Evolutionary conservation across 2,329 filamentous ascomycete genomes (phyloP).

Genomic region (Lachnum nothofagi): DNA sequence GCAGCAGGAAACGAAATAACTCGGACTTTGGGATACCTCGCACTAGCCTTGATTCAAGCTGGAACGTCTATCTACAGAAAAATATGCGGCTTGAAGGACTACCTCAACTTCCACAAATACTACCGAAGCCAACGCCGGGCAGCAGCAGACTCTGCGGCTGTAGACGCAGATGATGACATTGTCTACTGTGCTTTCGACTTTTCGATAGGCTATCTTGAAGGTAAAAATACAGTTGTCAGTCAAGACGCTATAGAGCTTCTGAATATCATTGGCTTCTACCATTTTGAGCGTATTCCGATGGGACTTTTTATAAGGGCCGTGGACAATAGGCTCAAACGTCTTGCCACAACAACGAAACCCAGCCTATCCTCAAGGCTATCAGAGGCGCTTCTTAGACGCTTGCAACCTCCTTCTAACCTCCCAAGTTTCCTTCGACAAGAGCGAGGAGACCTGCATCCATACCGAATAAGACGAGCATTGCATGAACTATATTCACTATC

Average conservation of each 20-base stretch:
- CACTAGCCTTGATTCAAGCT: conserved; percentile 32
- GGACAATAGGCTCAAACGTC: background rate
- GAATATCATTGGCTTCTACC: conserved; percentile 4
- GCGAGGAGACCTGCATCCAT: background rate
- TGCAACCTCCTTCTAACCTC: background rate
- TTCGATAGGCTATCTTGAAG: conserved; percentile 1
- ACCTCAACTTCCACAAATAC: background rate
- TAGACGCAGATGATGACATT: background rate
- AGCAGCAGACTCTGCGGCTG: background rate
- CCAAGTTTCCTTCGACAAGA: background rate
- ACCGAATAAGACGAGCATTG: background rate
- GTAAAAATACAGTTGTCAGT: background rate
- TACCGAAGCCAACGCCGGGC: background rate
- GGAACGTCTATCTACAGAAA: conserved; percentile 32
- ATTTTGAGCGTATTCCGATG: conserved; percentile 4
- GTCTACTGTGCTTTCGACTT: conserved; percentile 4
- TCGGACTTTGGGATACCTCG: conserved; percentile 24
- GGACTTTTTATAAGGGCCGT: conserved; percentile 2
- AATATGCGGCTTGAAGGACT: conserved; percentile 23
- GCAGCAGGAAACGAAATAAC: conserved; percentile 13
- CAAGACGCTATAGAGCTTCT: conserved; percentile 2
- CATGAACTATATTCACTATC: background rate
- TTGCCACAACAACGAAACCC: background rate
- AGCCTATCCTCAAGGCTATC: background rate
- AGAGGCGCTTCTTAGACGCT: background rate